Base-by-base conservation (phyloP, 2,329 filamentous ascomycete genomes). In the Colletotrichum magnum region DNA sequence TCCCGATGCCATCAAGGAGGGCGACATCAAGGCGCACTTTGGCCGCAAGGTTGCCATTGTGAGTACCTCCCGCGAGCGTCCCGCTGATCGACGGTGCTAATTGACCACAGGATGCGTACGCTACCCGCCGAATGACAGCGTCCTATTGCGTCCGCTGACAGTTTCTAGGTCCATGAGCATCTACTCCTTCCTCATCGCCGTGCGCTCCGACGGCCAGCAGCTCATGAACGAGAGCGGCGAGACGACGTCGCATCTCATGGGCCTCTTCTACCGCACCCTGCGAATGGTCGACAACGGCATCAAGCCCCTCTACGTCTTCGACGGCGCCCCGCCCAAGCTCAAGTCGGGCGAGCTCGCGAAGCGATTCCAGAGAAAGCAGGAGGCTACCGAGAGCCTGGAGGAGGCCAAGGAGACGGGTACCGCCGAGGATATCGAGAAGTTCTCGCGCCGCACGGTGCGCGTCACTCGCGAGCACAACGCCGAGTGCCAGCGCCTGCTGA, bases 211-310 rank as follows among this genome's bases (percentile, higher is more conserved):
- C 75, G 96, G 96, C 75, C 94, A 99, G 80, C 94, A 98, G 82
- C 91, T 99, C 75, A 98, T 92, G 88, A 97, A 92, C 81, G 96
- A 99, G 77, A 92, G 91, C 60, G 96, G 96, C 77, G 94, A 98
- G 81, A 99, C 96, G 2, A 99, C 96, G 1, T 99, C 96, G 18
- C 96, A 99, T 80, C 85, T 99, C 16, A 98, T 99, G 95, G 96
- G 96, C 77, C 95, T 99, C 91, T 99, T 99, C 86, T 99, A 99
- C 86, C 95, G 96, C 75, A 99, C 96, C 2, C 88, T 99, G 6
- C 94, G 96, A 75, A 98, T 99, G 84, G 94, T 98, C 77, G 96
- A 99, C 83, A 98, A 98, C 76, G 96, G 96, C 67, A 98, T 99
- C 85, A 99, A 99, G 80, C 96, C 96, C 1, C 89, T 99, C 74